Base-by-base conservation (phyloP, 345 rosid species). In the Adansonia digitata region DNA sequence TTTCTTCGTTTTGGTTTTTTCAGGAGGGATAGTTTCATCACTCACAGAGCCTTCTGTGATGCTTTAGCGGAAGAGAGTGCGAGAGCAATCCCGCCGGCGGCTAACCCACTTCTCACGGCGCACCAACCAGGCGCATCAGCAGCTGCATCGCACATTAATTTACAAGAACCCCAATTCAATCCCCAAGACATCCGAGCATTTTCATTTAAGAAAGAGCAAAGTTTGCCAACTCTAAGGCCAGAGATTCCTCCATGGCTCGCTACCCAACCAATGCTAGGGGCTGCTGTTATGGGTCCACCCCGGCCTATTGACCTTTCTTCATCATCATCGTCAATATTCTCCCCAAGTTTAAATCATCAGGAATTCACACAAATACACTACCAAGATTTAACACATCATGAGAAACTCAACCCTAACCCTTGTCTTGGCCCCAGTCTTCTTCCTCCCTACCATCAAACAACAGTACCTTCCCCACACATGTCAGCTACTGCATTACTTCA, bases 41-140 rank as follows among this genome's bases (percentile, higher is more conserved):
- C 97, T 13, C 98, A 94, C 83, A 92, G 97, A 85, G 98, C 98
- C 5, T 94, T 94, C 74, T 94, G 98, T 82, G 98, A 94, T 77
- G 98, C 98, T 61, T 85, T 94, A 74, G 92, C 97, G 43, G 98
- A 90, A 81, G 94, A 89, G 72, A 89, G 83, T 61, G 84, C 86
- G 2, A 80, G 88, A 75, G 87, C 84, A 55, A 77, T 83, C 61
- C n/a, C n/a, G n/a, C n/a, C n/a, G n/a, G n/a, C n/a, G n/a, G n/a
- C n/a, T 6, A 73, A 61, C 46, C 56, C 56, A 43, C 29, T 72
- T 27, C 39, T 57, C 35, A 15, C 40, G 18, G 3, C 27, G 6
- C 49, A 40, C 15, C 51, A 56, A 42, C 52, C 52, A 34, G 64
- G 65, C 7, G 64, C 77, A 40, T 43, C 80, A 69, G 74, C 22